Conservation (phyloP, 169 alveolate species). For the Babesia caballi region DNA sequence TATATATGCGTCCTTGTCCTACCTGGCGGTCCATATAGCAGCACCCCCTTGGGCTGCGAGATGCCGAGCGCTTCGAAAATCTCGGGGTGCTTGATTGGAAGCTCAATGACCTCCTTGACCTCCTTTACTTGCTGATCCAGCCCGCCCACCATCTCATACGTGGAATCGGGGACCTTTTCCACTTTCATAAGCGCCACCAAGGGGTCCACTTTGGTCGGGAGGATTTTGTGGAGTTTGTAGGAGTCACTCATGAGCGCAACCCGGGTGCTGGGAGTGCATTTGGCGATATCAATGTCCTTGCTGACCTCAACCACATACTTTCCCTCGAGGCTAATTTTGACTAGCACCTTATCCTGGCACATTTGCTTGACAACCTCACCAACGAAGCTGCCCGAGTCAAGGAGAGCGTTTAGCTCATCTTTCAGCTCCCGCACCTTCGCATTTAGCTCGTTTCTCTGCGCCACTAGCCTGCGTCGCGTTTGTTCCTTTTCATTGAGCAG, state of each 20-base stretch:
- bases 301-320: slow-evolving; percentile 94
- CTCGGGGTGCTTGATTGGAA: slow-evolving; percentile 99
- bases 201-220: slow-evolving; percentile 98
- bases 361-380: slow-evolving; percentile 97
- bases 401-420: slow-evolving; percentile 90
- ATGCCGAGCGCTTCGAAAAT: slow-evolving; percentile 97
- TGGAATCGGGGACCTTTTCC: slow-evolving; percentile 99
- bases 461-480: slow-evolving; percentile 90
- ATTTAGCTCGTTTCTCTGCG: slow-evolving; percentile 97
- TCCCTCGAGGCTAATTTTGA: slow-evolving; percentile 96
- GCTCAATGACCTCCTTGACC: slow-evolving; percentile 98
- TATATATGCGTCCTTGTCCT: slow-evolving; percentile 83
- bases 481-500: slow-evolving; percentile 65
- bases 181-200: slow-evolving; percentile 98
- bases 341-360: slow-evolving; percentile 96
- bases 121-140: slow-evolving; percentile 96
- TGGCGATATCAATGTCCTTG: slow-evolving; percentile 87
- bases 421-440: slow-evolving; percentile 90
- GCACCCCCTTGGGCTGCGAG: slow-evolving; percentile 99
- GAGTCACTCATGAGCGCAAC: slow-evolving; percentile 88
- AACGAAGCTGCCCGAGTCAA: slow-evolving; percentile 95
- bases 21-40: slow-evolving; percentile 99
- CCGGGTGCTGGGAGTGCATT: slow-evolving; percentile 92
- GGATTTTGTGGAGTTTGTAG: slow-evolving; percentile 89
- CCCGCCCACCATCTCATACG: slow-evolving; percentile 99